phyloP scores from a whole-genome alignment of 2,329 filamentous ascomycete species.

The Beauveria scarabaeidicola region DNA sequence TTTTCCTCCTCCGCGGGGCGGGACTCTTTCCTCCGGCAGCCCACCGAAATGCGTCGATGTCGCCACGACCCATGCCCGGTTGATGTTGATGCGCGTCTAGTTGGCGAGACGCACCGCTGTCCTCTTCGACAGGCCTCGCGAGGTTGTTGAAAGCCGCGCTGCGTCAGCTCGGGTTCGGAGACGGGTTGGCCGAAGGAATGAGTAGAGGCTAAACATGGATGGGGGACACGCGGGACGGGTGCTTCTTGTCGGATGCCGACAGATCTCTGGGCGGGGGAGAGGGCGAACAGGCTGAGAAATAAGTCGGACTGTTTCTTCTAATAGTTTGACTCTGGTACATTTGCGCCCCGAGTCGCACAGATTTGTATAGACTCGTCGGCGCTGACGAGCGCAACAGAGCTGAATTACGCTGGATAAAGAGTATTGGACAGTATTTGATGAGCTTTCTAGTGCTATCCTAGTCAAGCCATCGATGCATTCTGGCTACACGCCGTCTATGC shows the following conservation, averaged over 20 bases:
- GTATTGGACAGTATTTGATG: neutral
- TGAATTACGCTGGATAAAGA: neutral
- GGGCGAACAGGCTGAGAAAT: neutral
- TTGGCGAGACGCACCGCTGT: neutral
- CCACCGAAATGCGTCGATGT: neutral
- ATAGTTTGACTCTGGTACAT: too few species aligned
- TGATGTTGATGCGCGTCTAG: neutral
- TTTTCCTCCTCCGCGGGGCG: neutral
- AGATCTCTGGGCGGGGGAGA: neutral
- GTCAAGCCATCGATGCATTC: neutral
- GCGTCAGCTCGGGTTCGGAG: neutral
- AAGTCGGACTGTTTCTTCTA: too few species aligned
- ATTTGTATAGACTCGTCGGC: neutral
- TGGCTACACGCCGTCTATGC: neutral
- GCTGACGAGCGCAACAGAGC: neutral
- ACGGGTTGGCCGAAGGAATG: neutral
- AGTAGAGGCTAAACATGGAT: neutral
- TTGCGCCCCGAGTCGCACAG: too few species aligned
- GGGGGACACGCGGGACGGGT: neutral
- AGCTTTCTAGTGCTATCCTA: slow-evolving; percentile 8
- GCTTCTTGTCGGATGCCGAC: neutral
- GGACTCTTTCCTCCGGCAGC: neutral
- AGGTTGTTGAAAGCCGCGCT: neutral
- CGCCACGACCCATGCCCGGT: neutral
- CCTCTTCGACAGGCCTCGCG: neutral